Evolutionary conservation across 2,329 filamentous ascomycete species (phyloP), one percentile per base, ranked within the genome.

Genomic region (Lasiodiplodia hormozganensis): DNA sequence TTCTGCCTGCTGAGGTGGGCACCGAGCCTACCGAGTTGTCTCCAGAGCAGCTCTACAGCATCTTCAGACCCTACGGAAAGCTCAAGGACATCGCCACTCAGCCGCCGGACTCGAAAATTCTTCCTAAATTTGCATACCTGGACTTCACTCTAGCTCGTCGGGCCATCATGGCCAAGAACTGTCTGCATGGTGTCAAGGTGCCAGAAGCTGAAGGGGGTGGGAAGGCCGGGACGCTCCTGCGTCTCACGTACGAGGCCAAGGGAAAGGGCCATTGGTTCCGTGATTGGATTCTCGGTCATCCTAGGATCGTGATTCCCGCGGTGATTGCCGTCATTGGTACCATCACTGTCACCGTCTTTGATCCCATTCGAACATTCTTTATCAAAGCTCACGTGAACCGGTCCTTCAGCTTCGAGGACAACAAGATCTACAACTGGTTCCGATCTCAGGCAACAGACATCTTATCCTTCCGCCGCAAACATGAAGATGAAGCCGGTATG

Each of bases 331-430:
- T 98, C 2, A 77, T 97, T 36, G 94, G 94, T 0, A 90, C 91
- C 40, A 83, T 96, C 58, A 96, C 94, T 0, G 93, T 97, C 23
- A 89, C 92, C 1, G 85, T 98, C 8, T 98, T 99, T 75, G 96
- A 99, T 74, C 96, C 96, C 8, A 94, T 99, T 69, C 89, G 96
- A 54, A 94, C 94, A 0, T 96, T 96, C 76, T 97, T 96, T 74
- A 92, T 98, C 81, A 93, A 93, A 75, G 86, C 91, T 4, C 94
- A 97, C 76, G 90, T 99, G 62, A 93, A 94, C 38, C 87, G 90
- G 57, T 89, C 90, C 0, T 88, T 96, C 70, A 88, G 92, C 68
- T 83, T 96, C 38, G 89, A 88, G 54, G 89, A 96, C 70, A 95
- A 89, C 74, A 85, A 82, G 57, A 75, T 94, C 18, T 92, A 93